phyloP scores from a whole-genome alignment of 768 basidiomycete species.

The Epithele typhae region DNA sequence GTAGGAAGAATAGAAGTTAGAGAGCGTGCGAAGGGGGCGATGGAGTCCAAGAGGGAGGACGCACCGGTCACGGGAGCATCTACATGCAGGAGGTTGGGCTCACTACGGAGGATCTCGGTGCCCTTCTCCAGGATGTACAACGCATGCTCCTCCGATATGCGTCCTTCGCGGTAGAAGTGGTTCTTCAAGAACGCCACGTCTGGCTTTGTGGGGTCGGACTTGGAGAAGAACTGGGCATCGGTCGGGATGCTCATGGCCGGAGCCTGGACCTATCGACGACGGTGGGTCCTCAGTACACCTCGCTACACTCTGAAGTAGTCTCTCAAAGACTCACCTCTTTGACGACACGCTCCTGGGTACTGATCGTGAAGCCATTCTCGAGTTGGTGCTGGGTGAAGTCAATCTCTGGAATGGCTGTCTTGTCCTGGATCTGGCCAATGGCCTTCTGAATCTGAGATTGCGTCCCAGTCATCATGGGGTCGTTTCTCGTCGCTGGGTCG shows the following conservation, averaged over 20 bases:
- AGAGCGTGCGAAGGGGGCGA: not conserved
- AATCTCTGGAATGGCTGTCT: constrained; percentile 51
- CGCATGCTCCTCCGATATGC: constrained; percentile 92
- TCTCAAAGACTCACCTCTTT: constrained; percentile 74
- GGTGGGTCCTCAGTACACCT: not conserved
- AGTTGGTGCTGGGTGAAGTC: constrained; percentile 92
- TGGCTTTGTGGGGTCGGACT: constrained; percentile 82
- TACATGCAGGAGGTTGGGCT: constrained; percentile 89
- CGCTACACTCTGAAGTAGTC: no score
- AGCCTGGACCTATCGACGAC: constrained; percentile 77
- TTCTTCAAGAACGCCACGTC: constrained; percentile 97
- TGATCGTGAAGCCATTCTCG: constrained; percentile 88
- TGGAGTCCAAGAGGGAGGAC: constrained; percentile 21
- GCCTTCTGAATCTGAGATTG: constrained; percentile 57
- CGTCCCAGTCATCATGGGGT: constrained; percentile 22
- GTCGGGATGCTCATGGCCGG: constrained; percentile 93
- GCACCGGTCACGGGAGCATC: constrained; percentile 97
- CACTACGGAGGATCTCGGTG: constrained; percentile 76
- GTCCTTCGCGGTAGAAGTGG: constrained; percentile 96
- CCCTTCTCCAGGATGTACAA: constrained; percentile 88
- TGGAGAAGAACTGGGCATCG: constrained; percentile 89
- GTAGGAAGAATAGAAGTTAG: no score
- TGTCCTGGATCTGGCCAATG: constrained; percentile 58
- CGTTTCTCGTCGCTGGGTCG: constrained; percentile 7
- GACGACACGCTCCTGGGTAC: constrained; percentile 92